Percentiles rank a stretch among this genome's conserved stretches.
Conservation (phyloP, 2,329 filamentous ascomycete species). For the Ambrosiella beaveri region DNA sequence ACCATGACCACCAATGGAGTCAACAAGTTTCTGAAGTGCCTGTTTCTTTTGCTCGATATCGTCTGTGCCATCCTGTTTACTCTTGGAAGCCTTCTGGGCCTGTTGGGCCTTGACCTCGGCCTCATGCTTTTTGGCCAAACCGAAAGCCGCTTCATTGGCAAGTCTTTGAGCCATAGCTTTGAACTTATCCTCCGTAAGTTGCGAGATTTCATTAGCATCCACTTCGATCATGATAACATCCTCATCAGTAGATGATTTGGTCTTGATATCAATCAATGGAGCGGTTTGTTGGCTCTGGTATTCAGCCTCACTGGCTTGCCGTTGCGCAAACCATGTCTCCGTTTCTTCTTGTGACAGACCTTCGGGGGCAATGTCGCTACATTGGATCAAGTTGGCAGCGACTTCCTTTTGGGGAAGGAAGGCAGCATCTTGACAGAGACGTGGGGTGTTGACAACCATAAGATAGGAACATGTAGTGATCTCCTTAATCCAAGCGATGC, state of each 20-base stretch:
- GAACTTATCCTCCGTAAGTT: slow-evolving; percentile 7
- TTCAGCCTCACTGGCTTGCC: slow-evolving; percentile 18
- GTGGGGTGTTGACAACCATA: slow-evolving; percentile 81
- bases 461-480: slow-evolving; percentile 79
- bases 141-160: slow-evolving; percentile 3
- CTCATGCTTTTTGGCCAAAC: not conserved
- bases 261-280: slow-evolving; percentile 4
- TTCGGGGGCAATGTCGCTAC: slow-evolving; percentile 47
- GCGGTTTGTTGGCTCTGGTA: slow-evolving; percentile 1
- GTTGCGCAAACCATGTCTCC: slow-evolving; percentile 27
- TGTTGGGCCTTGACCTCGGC: too few species aligned
- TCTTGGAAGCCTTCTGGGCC: not conserved
- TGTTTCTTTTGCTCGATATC: not conserved
- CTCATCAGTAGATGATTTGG: not conserved
- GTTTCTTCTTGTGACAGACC: slow-evolving; percentile 19
- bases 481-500: slow-evolving; percentile 87
- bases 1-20: not conserved
- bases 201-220: slow-evolving; percentile 6
- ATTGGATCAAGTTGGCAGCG: slow-evolving; percentile 59
- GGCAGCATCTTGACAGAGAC: slow-evolving; percentile 71
- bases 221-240: slow-evolving; percentile 14
- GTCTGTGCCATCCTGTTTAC: not conserved
- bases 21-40: not conserved
- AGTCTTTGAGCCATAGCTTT: slow-evolving; percentile 7
- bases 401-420: slow-evolving; percentile 70